phyloP scores from a whole-genome alignment of 2,329 filamentous ascomycete species.

The Calonectria leucothoes region DNA sequence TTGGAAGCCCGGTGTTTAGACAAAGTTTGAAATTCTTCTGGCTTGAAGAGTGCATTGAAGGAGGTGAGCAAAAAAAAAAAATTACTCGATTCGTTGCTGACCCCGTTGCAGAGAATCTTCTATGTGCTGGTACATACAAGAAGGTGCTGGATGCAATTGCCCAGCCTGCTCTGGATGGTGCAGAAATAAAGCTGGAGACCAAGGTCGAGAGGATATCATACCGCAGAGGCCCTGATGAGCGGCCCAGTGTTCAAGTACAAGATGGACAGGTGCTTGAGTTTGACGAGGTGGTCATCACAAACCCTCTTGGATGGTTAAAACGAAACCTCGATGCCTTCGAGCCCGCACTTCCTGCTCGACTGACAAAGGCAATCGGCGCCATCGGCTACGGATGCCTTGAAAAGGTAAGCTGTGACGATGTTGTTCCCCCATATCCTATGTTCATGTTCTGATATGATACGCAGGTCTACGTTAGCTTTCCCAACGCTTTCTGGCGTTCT shows the following conservation, averaged over 20 bases:
- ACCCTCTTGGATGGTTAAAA: constrained; percentile 77
- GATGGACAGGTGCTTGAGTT: constrained; percentile 62
- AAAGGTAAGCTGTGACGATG: constrained; percentile 61
- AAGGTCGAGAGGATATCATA: constrained; percentile 58
- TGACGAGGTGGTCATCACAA: constrained; percentile 76
- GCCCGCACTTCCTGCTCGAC: constrained; percentile 67
- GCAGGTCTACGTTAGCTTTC: constrained; percentile 75
- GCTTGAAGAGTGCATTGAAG: constrained; percentile 82
- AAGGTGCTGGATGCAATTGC: constrained; percentile 70
- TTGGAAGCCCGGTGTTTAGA: constrained; percentile 71
- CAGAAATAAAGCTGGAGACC: constrained; percentile 64
- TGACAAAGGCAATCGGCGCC: constrained; percentile 71
- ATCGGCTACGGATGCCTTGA: constrained; percentile 79
- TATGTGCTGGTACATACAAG: constrained; percentile 69
- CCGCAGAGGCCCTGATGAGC: constrained; percentile 41
- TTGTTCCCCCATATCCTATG: background rate
- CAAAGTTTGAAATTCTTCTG: constrained; percentile 83
- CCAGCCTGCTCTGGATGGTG: constrained; percentile 65
- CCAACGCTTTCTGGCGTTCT: constrained; percentile 77
- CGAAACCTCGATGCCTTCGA: constrained; percentile 68
- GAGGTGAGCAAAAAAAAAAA: constrained; percentile 56
- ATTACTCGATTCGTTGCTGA: background rate
- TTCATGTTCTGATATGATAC: constrained; percentile 4
- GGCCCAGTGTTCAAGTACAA: constrained; percentile 58
- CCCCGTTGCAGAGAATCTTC: constrained; percentile 64